Evolutionary conservation across 108 stramenopile species (phyloP).

Genomic region (Pseudonitzschia delicatissima): DNA sequence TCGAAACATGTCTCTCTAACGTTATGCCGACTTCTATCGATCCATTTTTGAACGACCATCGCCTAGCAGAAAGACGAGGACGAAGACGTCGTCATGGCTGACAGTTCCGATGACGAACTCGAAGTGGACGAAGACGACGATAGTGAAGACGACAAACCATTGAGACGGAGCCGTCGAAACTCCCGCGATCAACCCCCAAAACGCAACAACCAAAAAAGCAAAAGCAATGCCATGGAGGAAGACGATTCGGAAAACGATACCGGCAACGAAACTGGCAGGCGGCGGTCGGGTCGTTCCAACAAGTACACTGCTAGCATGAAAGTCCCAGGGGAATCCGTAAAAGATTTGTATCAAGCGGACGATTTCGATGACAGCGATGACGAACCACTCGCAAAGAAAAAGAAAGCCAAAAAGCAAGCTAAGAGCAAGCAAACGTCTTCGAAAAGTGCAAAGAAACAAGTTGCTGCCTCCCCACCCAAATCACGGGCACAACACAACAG

Average conservation of each 20-base stretch:
- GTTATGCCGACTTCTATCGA: neutral
- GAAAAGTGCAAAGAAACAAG: slow-evolving; percentile 9
- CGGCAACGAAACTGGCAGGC: neutral
- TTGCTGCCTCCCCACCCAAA: slow-evolving; percentile 13
- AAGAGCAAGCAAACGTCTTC: slow-evolving; percentile 16
- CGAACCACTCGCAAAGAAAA: slow-evolving; percentile 3
- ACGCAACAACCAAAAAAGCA: neutral
- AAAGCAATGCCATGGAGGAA: neutral
- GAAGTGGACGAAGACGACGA: neutral
- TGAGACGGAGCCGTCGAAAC: neutral
- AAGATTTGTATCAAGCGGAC: slow-evolving; percentile 23
- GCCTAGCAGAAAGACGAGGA: neutral
- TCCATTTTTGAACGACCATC: neutral
- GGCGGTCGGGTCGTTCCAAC: slow-evolving; percentile 32
- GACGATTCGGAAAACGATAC: neutral
- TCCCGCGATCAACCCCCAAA: neutral
- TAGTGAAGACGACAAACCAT: neutral
- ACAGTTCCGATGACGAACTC: neutral
- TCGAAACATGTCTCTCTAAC: neutral
- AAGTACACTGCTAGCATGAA: slow-evolving; percentile 43
- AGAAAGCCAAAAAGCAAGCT: neutral
- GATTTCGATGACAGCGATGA: neutral
- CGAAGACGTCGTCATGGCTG: neutral
- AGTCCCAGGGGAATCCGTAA: slow-evolving; percentile 38
- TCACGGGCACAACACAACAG: neutral